Evolutionary conservation across 306 rosid genomes (phyloP), one percentile per base, ranked within the genome.

Genomic region (Arachis hypogaea): DNA sequence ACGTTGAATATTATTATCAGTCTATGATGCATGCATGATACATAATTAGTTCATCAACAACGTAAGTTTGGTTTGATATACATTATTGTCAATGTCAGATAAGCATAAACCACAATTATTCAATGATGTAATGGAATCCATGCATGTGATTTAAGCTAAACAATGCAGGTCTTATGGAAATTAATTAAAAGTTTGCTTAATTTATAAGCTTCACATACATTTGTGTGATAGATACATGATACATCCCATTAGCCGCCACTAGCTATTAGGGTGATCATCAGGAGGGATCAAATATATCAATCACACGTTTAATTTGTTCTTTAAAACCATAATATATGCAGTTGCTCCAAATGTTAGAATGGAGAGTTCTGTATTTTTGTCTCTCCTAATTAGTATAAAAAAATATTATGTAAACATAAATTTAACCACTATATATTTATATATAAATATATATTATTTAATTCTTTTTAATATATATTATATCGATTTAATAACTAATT

Each of bases 141-240:
- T 33, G 38, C 38, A 33, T 54, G 71, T 57, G 68, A 4, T 36
- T 63, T 46, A 7, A 40, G 36, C 18, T 62, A 73, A 43, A 73
- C 22, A 60, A 38, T 50, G 38, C 38, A 33, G 6, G 77, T 38
- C 16, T 49, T 6, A 61, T 49, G n/a, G 47, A 59, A 43, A 62
- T 40, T 41, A 43, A 62, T 40, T 41, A 50, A 50, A 18, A 30
- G 28, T 9, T 1, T 51, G 63, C 9, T 58, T 58, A 44, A 59
- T 59, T 71, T 45, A 16, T 50, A 40, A 51, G 40, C 1, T 73
- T 73, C 33, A 41, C 63, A 41, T 40, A 41, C 63, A 41, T 40
- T 46, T 71, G 54, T 58, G 66, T 50, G 69, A 49, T 38, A 3
- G 77, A 54, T 50, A 33, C 5, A 62, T 61, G 50, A 3, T 73